A percentile compares a stretch with the other conserved stretches of the same genome.
Conservation (phyloP, 2,329 filamentous ascomycete genomes). For the Zymoseptoria crescenta region DNA sequence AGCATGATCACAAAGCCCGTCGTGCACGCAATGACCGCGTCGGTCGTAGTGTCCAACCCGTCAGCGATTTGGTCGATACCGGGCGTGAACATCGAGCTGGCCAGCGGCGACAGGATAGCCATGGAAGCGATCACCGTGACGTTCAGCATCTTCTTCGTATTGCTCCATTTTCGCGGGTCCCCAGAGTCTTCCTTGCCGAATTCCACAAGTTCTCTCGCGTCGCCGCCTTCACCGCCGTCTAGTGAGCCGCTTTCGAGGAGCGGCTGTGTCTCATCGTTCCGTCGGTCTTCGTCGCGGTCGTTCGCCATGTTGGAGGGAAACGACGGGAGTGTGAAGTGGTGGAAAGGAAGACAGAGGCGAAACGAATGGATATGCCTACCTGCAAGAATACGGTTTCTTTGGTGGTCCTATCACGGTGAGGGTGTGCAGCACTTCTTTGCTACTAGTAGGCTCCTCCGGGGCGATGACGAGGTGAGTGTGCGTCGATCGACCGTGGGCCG, state of each 20-base stretch:
- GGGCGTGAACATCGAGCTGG: constrained; percentile 46
- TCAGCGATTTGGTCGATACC: constrained; percentile 44
- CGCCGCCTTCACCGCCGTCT: constrained; percentile 31
- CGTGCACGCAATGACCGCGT: constrained; percentile 42
- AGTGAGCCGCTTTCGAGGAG: constrained; percentile 30
- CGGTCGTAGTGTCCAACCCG: constrained; percentile 35
- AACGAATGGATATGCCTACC: not conserved
- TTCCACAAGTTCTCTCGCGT: constrained; percentile 20
- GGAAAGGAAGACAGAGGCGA: not conserved
- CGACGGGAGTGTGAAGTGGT: no score
- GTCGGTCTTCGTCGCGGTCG: not conserved
- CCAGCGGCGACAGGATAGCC: constrained; percentile 42
- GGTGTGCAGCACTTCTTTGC: not conserved
- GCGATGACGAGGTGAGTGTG: not conserved
- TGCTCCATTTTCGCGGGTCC: constrained; percentile 42
- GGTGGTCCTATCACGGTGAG: not conserved
- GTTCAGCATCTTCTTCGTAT: constrained; percentile 40
- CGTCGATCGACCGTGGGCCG: not conserved
- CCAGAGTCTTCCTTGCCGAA: constrained; percentile 35
- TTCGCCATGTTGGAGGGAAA: not conserved
- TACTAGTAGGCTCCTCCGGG: no score
- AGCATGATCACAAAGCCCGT: constrained; percentile 46
- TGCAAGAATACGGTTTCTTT: not conserved
- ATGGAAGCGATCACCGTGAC: constrained; percentile 45
- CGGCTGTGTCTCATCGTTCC: constrained; percentile 32